phyloP scores from a whole-genome alignment of 352 stramenopile genomes.

The Pythium oligandrum region DNA sequence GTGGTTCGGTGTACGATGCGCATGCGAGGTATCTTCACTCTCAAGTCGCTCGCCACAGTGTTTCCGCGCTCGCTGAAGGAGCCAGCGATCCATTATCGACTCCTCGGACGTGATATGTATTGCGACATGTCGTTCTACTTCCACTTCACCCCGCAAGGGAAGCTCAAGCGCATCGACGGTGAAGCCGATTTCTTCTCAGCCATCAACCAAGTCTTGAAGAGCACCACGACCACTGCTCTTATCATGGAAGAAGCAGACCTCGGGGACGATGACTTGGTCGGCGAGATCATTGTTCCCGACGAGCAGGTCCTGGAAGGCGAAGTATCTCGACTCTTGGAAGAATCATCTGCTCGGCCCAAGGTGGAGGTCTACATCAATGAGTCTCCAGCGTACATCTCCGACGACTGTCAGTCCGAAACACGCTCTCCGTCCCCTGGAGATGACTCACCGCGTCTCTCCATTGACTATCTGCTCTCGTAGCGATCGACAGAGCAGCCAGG shows the following conservation, averaged over 20 bases:
- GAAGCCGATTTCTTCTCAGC: conserved; percentile 33
- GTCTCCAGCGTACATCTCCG: no score
- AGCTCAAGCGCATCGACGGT: conserved; percentile 28
- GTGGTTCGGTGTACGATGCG: conserved; percentile 6
- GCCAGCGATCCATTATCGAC: conserved; percentile 1
- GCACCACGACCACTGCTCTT: conserved; percentile 2
- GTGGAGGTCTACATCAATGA: no score
- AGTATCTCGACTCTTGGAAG: no score
- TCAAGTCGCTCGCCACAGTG: conserved; percentile 5
- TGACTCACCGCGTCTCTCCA: no score
- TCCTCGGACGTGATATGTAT: conserved; percentile 7
- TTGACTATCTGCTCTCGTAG: no score
- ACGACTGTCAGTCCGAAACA: no score
- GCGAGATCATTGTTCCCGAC: no score
- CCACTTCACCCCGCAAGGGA: conserved; percentile 18
- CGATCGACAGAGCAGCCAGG: no score
- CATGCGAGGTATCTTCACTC: conserved; percentile 10
- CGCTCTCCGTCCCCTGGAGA: no score
- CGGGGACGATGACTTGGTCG: conserved; percentile 14
- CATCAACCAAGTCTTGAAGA: conserved; percentile 19
- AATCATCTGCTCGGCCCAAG: no score
- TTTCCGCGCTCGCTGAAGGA: conserved; percentile 10
- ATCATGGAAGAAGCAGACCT: conserved; percentile 8
- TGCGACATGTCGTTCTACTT: conserved; percentile 27
- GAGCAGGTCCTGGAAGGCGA: no score